phyloP scores from a whole-genome alignment of 2,329 filamentous ascomycete genomes.

The Fusarium fracticaudum region DNA sequence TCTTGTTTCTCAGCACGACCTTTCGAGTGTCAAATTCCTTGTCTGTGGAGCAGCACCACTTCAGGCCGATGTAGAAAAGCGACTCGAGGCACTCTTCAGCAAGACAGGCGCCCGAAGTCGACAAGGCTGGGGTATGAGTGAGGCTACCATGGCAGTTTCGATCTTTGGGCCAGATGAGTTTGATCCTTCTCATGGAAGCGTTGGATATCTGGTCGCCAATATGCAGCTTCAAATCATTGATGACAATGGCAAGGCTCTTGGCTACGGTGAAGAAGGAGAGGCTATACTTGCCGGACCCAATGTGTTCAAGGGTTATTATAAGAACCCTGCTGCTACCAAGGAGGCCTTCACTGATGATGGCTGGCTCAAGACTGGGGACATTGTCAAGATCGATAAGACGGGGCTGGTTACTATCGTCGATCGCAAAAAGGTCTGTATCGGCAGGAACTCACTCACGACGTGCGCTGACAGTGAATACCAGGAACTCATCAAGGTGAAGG shows the following conservation, averaged over 20 bases:
- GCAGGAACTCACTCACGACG: fast-evolving
- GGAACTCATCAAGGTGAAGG: conserved; percentile 14
- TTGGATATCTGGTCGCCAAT: conserved; percentile 2
- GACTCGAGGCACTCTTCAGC: not conserved
- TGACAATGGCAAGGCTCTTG: not conserved
- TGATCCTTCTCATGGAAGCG: not conserved
- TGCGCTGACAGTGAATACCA: not conserved
- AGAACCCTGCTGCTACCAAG: not conserved
- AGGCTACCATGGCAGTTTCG: not conserved
- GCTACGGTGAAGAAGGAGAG: not conserved
- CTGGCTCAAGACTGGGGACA: conserved; percentile 3
- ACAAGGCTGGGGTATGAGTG: conserved; percentile 14
- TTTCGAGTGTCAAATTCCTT: not conserved
- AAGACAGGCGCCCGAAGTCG: not conserved
- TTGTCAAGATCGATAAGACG: not conserved
- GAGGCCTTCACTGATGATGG: not conserved
- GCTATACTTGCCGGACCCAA: not conserved
- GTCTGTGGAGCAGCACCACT: conserved; percentile 9
- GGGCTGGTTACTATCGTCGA: conserved; percentile 1
- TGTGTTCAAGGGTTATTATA: conserved; percentile 1
- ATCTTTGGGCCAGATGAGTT: conserved; percentile 8
- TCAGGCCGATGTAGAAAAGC: not conserved
- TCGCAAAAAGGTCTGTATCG: not conserved
- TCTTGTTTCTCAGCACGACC: not conserved
- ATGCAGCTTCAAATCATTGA: not conserved